Conservation (phyloP, 371 early-diverging fungal species). For the Polyrhizophydium stewartii region DNA sequence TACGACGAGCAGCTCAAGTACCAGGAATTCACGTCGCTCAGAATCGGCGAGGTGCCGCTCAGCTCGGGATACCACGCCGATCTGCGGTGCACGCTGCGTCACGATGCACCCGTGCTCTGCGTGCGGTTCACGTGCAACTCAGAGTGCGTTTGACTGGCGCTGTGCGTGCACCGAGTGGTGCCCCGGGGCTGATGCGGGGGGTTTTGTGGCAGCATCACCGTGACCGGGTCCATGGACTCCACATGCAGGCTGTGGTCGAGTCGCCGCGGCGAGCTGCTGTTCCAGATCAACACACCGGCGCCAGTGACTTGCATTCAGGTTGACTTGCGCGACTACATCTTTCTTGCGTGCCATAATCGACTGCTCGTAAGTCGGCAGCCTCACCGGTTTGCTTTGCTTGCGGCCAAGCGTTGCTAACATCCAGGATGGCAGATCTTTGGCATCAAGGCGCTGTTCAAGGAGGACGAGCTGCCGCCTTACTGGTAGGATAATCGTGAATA, state of each 20-base stretch:
- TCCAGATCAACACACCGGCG: constrained; percentile 53
- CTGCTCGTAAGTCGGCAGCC: constrained; percentile 35
- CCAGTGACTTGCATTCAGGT: constrained; percentile 29
- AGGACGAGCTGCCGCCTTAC: constrained; percentile 41
- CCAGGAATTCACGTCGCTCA: constrained; percentile 22
- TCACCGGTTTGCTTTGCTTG: too few relatives aligned
- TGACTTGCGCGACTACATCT: constrained; percentile 27
- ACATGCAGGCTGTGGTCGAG: constrained; percentile 52
- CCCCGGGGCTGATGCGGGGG: too few relatives aligned
- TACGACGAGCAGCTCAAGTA: constrained; percentile 28
- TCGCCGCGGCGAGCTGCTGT: constrained; percentile 47
- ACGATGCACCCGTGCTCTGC: constrained; percentile 46
- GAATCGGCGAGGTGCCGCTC: constrained; percentile 41
- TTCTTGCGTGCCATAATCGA: constrained; percentile 37
- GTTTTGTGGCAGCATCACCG: constrained; percentile 30
- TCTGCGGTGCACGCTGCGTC: constrained; percentile 42
- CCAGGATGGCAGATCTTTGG: constrained; percentile 30
- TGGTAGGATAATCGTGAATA: constrained; percentile 30
- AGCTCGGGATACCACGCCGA: constrained; percentile 48
- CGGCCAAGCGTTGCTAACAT: too few relatives aligned
- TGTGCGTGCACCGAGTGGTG: too few relatives aligned
- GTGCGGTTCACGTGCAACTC: constrained; percentile 37
- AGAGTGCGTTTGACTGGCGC: too few relatives aligned
- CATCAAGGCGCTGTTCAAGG: constrained; percentile 35
- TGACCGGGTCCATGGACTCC: constrained; percentile 51